Conservation (phyloP, 306 rosid genomes). For the Vigna reflexopilosa region DNA sequence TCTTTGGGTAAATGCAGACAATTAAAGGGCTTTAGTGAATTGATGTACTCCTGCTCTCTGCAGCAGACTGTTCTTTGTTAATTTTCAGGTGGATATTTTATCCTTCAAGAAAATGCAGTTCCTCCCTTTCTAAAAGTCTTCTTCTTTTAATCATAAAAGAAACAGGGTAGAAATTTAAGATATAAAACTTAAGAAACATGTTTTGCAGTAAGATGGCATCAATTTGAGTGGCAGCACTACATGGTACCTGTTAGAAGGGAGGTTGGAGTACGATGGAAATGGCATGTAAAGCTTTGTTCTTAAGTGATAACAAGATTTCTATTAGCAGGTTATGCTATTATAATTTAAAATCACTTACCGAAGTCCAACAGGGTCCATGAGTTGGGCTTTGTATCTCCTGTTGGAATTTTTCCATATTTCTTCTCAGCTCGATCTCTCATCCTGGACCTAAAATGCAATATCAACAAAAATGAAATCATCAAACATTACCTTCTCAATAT, state of each 20-base stretch:
- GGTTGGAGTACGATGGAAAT: conserved; percentile 21
- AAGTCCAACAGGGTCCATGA: conserved; percentile 95
- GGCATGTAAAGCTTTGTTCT: conserved; percentile 8
- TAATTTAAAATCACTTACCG: conserved; percentile 56
- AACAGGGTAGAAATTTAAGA: background rate
- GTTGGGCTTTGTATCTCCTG: conserved; percentile 87
- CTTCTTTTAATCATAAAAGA: conserved; percentile 20
- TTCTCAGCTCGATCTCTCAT: conserved; percentile 89
- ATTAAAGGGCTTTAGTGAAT: conserved; percentile 1
- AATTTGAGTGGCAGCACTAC: conserved; percentile 22
- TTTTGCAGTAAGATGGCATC: background rate
- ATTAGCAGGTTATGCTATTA: conserved; percentile 8
- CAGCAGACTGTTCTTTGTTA: conserved; percentile 8
- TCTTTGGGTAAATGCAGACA: conserved; percentile 9
- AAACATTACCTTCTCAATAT: conserved; percentile 20
- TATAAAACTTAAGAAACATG: background rate
- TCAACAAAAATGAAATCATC: conserved; percentile 12
- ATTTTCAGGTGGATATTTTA: conserved; percentile 6
- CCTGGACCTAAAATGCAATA: conserved; percentile 66
- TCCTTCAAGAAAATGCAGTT: conserved; percentile 4
- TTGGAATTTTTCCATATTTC: conserved; percentile 79
- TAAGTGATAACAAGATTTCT: conserved; percentile 5
- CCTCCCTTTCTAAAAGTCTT: background rate
- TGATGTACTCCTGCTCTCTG: background rate
- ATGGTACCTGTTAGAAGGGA: background rate